phyloP scores from a whole-genome alignment of 1,139 yeast genomes.

The Saccharomyces uvarum region DNA sequence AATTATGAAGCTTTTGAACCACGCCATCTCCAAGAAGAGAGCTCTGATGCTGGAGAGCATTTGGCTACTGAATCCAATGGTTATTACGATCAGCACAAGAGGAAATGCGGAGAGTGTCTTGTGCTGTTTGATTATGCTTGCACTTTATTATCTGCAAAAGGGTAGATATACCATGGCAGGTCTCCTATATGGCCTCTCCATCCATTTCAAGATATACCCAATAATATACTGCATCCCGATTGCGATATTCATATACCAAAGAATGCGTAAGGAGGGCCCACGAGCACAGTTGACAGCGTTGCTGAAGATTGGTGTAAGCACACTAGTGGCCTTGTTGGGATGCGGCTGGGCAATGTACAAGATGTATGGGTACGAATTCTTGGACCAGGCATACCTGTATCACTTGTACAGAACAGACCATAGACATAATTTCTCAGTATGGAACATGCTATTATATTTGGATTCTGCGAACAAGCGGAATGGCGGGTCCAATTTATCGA shows the following conservation, averaged over 20 bases:
- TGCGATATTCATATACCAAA: constrained; percentile 18
- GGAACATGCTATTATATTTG: constrained; percentile 68
- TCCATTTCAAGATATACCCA: constrained; percentile 90
- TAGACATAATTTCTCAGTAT: constrained; percentile 87
- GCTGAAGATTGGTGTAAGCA: constrained; percentile 18
- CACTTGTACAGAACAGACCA: constrained; percentile 83
- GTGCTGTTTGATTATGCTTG: constrained; percentile 64
- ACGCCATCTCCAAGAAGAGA: constrained; percentile 30
- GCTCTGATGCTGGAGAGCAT: constrained; percentile 40
- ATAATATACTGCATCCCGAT: constrained; percentile 66
- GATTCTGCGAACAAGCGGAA: constrained; percentile 38
- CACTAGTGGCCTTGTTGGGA: constrained; percentile 37
- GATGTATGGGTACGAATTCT: constrained; percentile 64
- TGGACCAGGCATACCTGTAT: constrained; percentile 74
- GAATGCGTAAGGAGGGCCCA: neutral
- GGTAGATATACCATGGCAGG: constrained; percentile 47
- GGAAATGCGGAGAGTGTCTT: constrained; percentile 90
- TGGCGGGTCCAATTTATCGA: constrained; percentile 28
- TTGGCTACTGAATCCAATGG: constrained; percentile 95
- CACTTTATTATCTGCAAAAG: constrained; percentile 41
- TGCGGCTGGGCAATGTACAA: constrained; percentile 42
- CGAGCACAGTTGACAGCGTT: constrained; percentile 3
- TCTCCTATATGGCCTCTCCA: constrained; percentile 60
- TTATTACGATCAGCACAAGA: constrained; percentile 81
- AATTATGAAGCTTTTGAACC: constrained; percentile 41